These are phyloP conservation scores for Endothia cerciana DNA, from an alignment of 2,329 filamentous ascomycete genomes.

Conservation along the genomic window DNA sequence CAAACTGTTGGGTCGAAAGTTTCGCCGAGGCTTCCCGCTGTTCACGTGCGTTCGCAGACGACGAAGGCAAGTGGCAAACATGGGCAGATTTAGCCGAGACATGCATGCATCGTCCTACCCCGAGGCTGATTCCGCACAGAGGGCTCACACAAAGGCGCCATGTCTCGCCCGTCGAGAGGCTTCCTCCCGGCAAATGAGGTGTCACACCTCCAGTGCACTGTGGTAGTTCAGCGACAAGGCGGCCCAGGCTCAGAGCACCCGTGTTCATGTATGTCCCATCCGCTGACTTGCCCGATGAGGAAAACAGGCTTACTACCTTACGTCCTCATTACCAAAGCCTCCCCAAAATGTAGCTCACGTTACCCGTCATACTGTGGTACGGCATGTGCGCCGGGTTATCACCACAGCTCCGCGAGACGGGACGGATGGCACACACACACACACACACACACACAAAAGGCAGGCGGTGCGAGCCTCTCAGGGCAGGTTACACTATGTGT, in stretches of 20 bases:
- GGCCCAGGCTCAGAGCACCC: constrained; percentile 6
- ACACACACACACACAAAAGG: constrained; percentile 2
- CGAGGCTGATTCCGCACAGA: constrained; percentile 28
- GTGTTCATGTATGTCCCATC: constrained; percentile 7
- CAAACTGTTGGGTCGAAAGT: constrained; percentile 10
- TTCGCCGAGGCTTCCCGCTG: not conserved
- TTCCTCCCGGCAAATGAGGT: constrained; percentile 19
- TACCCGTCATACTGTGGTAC: constrained; percentile 7
- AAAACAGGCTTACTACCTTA: constrained; percentile 11
- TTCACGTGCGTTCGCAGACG: not conserved
- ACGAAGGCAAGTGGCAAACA: constrained; percentile 17
- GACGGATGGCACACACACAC: constrained; percentile 15
- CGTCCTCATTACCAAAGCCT: constrained; percentile 5
- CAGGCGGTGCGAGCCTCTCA: not conserved
- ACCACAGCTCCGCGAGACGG: constrained; percentile 16
- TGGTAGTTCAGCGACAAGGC: constrained; percentile 19
- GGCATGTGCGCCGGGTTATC: constrained; percentile 12
- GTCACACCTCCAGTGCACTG: constrained; percentile 7
- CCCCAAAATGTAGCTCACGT: too few relatives aligned
- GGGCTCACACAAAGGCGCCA: constrained; percentile 24
- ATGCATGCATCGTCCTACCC: constrained; percentile 23
- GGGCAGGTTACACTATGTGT: too few relatives aligned
- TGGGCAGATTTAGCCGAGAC: constrained; percentile 29
- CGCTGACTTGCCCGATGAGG: constrained; percentile 12
- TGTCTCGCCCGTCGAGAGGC: constrained; percentile 21